Base-by-base conservation (phyloP, 2,329 filamentous ascomycete species). In the Diaporthe ilicicola region DNA sequence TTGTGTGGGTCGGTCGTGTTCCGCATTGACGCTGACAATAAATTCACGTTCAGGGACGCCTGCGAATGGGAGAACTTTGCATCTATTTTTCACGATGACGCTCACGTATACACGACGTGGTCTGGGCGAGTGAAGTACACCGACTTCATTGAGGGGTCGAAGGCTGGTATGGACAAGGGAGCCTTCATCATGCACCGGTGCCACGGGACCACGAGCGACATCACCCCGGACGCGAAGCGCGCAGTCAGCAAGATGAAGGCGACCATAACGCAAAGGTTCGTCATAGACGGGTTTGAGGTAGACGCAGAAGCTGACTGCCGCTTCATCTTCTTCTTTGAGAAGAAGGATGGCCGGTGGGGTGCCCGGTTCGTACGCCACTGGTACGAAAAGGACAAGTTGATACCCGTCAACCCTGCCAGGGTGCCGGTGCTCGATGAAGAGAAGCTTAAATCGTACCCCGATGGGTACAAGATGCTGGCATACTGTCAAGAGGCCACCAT, bases 321-420 rank as follows among this genome's bases (percentile, higher is more conserved):
- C 0, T 85, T 86, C 73, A 81, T 77, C 55, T 84, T 85, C 76
- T 84, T 84, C 70, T 86, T 83, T 67, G 81, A 82, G 64, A 83
- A 83, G 73, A 68, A 76, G 2, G 76, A 81, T 29, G 79, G 75
- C 2, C 61, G 72, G 2, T 87, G 85, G 84, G 78, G 80, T 6
- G 84, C 84, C 1, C 76, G 78, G 2, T 84, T 83, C 64, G 84
- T 86, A 32, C 76, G 82, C 5, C 84, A 85, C 73, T 87, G 82
- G 81, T 87, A 87, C 72, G 85, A 87, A 76, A 87, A 87, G 79
- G 85, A 87, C 75, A 87, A 87, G 76, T 73, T 87, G 53, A 79
- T 84, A 67, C 80, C 79, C 8, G 82, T 84, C 1, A 81, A 85
- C 70, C 84, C 84, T 1, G 78, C 76, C 6, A 81, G 79, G 65